These are phyloP conservation scores for Hymenoscyphus fructigenus DNA, from an alignment of 2,329 filamentous ascomycete genomes.

Conservation along the genomic window DNA sequence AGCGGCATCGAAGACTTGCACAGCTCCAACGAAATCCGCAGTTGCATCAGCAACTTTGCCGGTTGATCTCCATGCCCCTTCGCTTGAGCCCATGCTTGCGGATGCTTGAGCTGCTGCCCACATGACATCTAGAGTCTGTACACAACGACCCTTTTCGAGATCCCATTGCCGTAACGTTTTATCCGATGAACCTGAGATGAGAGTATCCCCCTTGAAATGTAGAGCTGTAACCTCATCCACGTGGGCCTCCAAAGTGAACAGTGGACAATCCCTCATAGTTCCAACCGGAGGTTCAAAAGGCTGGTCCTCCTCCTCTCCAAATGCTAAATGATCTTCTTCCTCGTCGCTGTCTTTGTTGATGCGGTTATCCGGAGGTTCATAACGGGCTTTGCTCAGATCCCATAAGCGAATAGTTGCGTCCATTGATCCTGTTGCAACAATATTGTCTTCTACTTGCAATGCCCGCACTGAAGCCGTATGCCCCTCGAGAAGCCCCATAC, in stretches of 20 bases:
- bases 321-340: conserved; percentile 69
- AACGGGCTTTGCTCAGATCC: conserved; percentile 88
- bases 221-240: conserved; percentile 93
- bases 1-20: conserved; percentile 95
- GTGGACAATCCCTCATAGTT: conserved; percentile 83
- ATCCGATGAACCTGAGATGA: conserved; percentile 94
- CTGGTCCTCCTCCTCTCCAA: conserved; percentile 68
- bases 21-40: conserved; percentile 89
- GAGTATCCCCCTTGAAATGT: conserved; percentile 82
- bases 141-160: conserved; percentile 91
- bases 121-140: conserved; percentile 95
- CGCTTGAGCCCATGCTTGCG: conserved; percentile 61
- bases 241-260: conserved; percentile 88
- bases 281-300: conserved; percentile 70
- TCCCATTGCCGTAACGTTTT: conserved; percentile 99
- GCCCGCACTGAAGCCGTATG: conserved; percentile 92
- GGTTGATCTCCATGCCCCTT: conserved; percentile 69
- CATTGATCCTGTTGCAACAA: conserved; percentile 90
- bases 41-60: conserved; percentile 62
- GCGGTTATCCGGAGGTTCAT: conserved; percentile 60
- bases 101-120: conserved; percentile 95
- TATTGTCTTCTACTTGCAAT: conserved; percentile 92
- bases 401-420: conserved; percentile 93
- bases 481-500: conserved; percentile 87
- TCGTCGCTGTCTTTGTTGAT: conserved; percentile 54